Base-by-base conservation (phyloP, 1,139 yeast genomes). In the Lodderomyces margitis region DNA sequence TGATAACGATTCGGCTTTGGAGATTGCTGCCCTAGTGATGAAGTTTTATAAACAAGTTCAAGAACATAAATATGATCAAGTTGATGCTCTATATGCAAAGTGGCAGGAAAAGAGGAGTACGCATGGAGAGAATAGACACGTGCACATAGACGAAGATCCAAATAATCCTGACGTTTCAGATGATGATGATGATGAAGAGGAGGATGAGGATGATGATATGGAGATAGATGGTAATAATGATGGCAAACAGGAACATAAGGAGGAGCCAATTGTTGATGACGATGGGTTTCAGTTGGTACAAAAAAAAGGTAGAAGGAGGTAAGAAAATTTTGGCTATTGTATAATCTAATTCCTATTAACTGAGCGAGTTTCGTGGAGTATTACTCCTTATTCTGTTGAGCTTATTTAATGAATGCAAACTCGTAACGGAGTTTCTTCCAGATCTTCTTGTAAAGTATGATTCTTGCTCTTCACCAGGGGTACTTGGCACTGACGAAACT, bases 251-350 rank as follows among this genome's bases (percentile, higher is more conserved):
- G 42, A 45, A 5, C 64, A 55, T 16, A 69, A 62, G 37, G 67
- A 60, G 17, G 70, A 74, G 19, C 96, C 96, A 7, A 59, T 86
- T 10, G 74, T 91, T 10, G 97, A 91, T 59, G 98, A 91, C 24
- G 97, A 91, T 58, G 98, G 98, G 2, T 91, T 91, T 57, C 92
- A 89, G 53, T 64, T 89, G 47, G 97, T 91, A 8, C 88, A 83
- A 55, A 81, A 75, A 55, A 82, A 75, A 55, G 81, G 83, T 20
- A 75, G 73, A 58, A 67, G 53, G 43, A 68, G 49, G 49, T 33
- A 42, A 43, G 35, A 12, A 12, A 14, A 21, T 28, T 19, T 21
- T 6, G 21, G 10, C 27, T 21, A 21, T 21, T 21, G 23, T 7
- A 17, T 21, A 19, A 17, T 25, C 24, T 46, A 52, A 52, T n/a